A percentile compares a stretch with the other conserved stretches of the same genome.
Conservation (phyloP, 148 eudicot species). For the Mesembryanthemum crystallinum region DNA sequence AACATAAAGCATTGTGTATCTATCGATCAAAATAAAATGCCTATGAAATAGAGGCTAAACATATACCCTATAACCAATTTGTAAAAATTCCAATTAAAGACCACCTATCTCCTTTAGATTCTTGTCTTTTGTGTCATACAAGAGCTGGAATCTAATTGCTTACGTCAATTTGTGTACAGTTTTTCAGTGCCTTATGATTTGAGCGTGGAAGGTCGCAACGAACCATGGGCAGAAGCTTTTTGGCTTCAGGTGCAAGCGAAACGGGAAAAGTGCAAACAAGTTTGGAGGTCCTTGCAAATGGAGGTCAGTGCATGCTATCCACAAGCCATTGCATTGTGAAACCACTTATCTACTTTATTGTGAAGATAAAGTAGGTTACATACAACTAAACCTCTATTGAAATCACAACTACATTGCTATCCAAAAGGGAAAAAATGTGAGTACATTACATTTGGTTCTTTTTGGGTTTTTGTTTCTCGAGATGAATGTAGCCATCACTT, state of each 20-base stretch:
- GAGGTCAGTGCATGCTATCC: slow-evolving; percentile 75
- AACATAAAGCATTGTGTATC: too few species aligned
- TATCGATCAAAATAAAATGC: too few species aligned
- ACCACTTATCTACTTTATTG: neutral
- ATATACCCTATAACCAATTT: too few species aligned
- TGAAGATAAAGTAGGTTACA: too few species aligned
- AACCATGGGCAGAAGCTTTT: slow-evolving; percentile 80
- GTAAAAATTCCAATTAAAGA: too few species aligned
- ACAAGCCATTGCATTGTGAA: slow-evolving; percentile 70
- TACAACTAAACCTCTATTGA: neutral
- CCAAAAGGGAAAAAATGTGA: neutral
- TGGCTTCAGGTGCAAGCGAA: slow-evolving; percentile 44
- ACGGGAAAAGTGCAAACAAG: slow-evolving; percentile 59
- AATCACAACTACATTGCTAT: too few species aligned
- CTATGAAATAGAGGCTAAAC: too few species aligned
- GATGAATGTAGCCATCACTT: too few species aligned
- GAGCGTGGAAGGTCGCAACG: slow-evolving; percentile 66
- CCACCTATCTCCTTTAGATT: neutral
- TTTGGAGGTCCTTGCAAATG: slow-evolving; percentile 70
- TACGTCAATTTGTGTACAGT: slow-evolving; percentile 38
- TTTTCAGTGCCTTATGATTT: slow-evolving; percentile 87
- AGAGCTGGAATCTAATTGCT: neutral
- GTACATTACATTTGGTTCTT: neutral
- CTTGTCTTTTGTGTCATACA: neutral
- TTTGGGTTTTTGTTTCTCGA: neutral